Base-by-base conservation (phyloP, 371 early-diverging fungal species). In the Funneliformis caledonium region DNA sequence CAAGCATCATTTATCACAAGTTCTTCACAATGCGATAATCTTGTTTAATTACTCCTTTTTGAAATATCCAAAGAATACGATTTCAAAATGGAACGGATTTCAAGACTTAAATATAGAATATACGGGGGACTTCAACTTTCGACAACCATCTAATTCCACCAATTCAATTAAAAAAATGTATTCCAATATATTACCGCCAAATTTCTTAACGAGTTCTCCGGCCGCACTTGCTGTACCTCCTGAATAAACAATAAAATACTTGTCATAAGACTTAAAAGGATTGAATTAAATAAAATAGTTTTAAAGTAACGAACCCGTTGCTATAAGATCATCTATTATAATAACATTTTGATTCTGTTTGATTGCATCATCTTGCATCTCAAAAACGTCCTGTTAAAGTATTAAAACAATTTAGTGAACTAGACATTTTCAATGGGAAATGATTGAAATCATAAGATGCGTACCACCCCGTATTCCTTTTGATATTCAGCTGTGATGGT, bases 391-490 rank as follows among this genome's bases (percentile, higher is more conserved):
- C 89, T 93, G 82, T 67, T 82, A 59, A 42, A 12, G 10, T 33
- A 22, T 42, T 31, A 56, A 62, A 84, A 42, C 64, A 82, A 12
- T 33, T 48, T 37, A 81, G 45, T 45, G 42, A 26, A 48, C 26
- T 61, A 26, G 22, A 26, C 26, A 48, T 59, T 59, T 59, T 42
- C 10, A 59, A 67, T 42, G 16, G 2, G 7, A 5, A 52, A 64
- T 0, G n/a, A 68, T 76, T 33, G 14, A 52, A 37, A 26, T 79
- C 16, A 19, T 60, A 56, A 37, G 52, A 16, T 31, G 82, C 85
- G 85, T 88, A 94, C 95, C 84, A 90, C 88, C 77, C 99, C 99
- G 84, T 99, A 99, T 87, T 99, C 99, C 91, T 97, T 97, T 59
- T 87, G 88, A 86, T 98, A 99, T 4, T 88, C 85, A 52, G 92